These are phyloP conservation scores for Scortechinia acanthostroma DNA, from an alignment of 2,329 filamentous ascomycete species.

Conservation along the genomic window DNA sequence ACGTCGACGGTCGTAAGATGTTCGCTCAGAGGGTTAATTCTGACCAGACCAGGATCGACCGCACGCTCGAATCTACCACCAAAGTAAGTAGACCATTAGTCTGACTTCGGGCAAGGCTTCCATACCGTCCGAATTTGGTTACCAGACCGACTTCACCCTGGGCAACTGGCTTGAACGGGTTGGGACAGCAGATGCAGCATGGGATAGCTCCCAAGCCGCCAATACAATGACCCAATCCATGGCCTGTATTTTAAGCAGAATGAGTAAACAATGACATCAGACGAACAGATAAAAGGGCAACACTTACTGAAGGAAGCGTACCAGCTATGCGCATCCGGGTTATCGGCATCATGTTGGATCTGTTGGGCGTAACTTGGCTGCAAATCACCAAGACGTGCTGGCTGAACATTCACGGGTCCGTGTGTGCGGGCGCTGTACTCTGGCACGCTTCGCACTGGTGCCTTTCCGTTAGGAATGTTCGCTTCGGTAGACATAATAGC, in stretches of 20 bases:
- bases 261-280: background rate
- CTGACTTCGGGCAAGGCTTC: too few species aligned
- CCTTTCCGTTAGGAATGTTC: too few species aligned
- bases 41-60: constrained; percentile 91
- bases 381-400: background rate
- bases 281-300: background rate
- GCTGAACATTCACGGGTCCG: background rate
- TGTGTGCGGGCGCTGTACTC: too few species aligned
- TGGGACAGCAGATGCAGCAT: constrained; percentile 86
- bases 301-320: constrained; percentile 74
- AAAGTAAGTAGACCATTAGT: too few species aligned
- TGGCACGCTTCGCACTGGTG: too few species aligned
- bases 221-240: constrained; percentile 27
- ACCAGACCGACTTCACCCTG: constrained; percentile 94
- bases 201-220: constrained; percentile 84
- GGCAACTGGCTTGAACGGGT: constrained; percentile 85
- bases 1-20: constrained; percentile 86
- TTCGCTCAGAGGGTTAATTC: constrained; percentile 93
- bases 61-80: constrained; percentile 76
- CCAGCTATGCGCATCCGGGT: constrained; percentile 73
- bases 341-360: constrained; percentile 36
- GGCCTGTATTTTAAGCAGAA: too few species aligned
- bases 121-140: constrained; percentile 87
- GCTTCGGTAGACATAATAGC: too few species aligned
- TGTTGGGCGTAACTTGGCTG: background rate